These are phyloP conservation scores for Vanderwaltozyma polyspora DNA, from an alignment of 805 yeast genomes.

Conservation along the genomic window DNA sequence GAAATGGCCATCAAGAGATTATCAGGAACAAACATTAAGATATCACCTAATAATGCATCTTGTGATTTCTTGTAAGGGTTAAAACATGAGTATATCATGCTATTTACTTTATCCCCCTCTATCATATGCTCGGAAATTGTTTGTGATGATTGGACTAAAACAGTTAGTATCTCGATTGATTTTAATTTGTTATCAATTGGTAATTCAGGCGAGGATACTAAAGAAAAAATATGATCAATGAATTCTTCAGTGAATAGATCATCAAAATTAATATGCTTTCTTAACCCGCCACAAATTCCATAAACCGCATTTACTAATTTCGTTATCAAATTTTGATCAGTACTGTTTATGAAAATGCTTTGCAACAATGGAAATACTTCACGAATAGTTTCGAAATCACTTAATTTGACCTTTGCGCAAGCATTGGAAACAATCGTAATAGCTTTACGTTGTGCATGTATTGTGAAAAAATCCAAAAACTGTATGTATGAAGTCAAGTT, in stretches of 20 bases:
- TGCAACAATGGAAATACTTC: conserved; percentile 39
- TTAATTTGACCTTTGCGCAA: conserved; percentile 36
- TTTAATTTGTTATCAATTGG: conserved; percentile 23
- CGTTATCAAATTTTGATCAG: conserved; percentile 33
- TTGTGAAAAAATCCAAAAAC: conserved; percentile 78
- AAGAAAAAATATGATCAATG: conserved; percentile 24
- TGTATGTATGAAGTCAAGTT: conserved; percentile 50
- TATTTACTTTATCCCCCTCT: neutral
- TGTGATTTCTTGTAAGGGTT: conserved; percentile 35
- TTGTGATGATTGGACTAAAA: conserved; percentile 20
- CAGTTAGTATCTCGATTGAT: conserved; percentile 33
- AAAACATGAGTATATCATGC: conserved; percentile 37
- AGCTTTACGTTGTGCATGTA: conserved; percentile 80
- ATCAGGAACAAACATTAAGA: conserved; percentile 63
- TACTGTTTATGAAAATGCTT: conserved; percentile 38
- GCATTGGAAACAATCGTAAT: conserved; percentile 62
- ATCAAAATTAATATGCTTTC: conserved; percentile 12
- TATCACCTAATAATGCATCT: conserved; percentile 44
- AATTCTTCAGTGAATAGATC: conserved; percentile 21
- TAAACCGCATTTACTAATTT: conserved; percentile 18
- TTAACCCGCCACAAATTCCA: conserved; percentile 17
- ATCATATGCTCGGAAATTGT: neutral
- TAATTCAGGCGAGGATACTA: conserved; percentile 23
- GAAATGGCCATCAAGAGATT: conserved; percentile 47
- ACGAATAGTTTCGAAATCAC: conserved; percentile 38